Evolutionary conservation across 139 green algal species (phyloP), one percentile per base, ranked within the genome.

Genomic region (Astrephomene gubernaculifera): DNA sequence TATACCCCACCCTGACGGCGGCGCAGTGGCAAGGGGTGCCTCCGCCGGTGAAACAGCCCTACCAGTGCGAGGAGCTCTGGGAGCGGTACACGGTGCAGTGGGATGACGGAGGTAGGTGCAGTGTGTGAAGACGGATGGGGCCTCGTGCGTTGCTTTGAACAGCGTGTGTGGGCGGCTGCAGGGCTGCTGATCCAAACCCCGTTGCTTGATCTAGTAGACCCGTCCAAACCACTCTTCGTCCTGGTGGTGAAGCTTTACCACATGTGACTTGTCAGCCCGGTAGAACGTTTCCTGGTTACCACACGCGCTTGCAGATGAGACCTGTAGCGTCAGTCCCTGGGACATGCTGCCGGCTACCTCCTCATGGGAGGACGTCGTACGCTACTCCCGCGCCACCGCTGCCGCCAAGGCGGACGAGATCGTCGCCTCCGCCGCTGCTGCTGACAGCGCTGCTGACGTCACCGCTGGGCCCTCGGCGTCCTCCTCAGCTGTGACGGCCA

Each of bases 311-410:
- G 33, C 72, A 81, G 72, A 6, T 33, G 52, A 81, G 33, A 25
- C 14, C 52, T n/a, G 36, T 33, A 36, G 36, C 52, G 19, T 69
- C 4, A 69, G 36, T 36, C 72, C 72, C 54, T 81, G 72, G 72
- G 31, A 6, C 33, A 63, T 81, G 36, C 72, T 81, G 52, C 72
- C 72, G 7, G 2, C 35, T 3, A 36, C 19, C 5, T 69, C 52
- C 14, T 36, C 33, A 35, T 81, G 72, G 72, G 72, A 69, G 8
- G 72, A 81, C 17, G 72, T 81, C n/a, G 52, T 53, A 41, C 72
- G 72, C 4, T 33, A 52, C 43, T 52, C 53, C 4, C 52, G 52
- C 52, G 72, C 52, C 33, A 69, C 52, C 22, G 49, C 72, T 9
- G 25, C 24, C 14, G 74, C 74, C 52, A 54, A 52, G 38, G 74